These are phyloP conservation scores for Blastobotrys arbuscula DNA, from an alignment of 1,139 yeast species.

Conservation along the genomic window DNA sequence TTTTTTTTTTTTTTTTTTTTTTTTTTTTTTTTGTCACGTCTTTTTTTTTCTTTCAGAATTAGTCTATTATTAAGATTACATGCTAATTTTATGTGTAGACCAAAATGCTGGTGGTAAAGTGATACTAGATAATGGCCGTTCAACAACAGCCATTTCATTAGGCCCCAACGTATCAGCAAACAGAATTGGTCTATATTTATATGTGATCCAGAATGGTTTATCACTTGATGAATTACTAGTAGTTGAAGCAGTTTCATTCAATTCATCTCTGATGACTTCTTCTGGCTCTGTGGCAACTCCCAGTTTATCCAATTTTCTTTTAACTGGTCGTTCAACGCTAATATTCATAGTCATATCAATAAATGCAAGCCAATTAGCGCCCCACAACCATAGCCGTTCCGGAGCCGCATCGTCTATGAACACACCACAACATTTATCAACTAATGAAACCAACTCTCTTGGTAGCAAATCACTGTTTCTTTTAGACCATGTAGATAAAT, in stretches of 20 bases:
- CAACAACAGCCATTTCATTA: constrained; percentile 65
- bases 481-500: constrained; percentile 73
- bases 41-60: not conserved
- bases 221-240: constrained; percentile 24
- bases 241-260: constrained; percentile 16
- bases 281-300: constrained; percentile 41
- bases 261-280: constrained; percentile 17
- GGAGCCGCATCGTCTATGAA: constrained; percentile 41
- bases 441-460: constrained; percentile 49
- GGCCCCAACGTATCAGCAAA: constrained; percentile 53
- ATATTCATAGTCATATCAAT: constrained; percentile 62
- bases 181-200: constrained; percentile 70
- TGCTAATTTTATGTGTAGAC: constrained; percentile 53
- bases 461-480: constrained; percentile 74
- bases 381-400: constrained; percentile 73
- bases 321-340: constrained; percentile 40
- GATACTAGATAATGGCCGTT: constrained; percentile 63
- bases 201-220: constrained; percentile 64
- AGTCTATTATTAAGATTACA: constrained; percentile 28
- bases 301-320: constrained; percentile 54
- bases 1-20: not conserved
- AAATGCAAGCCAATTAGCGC: constrained; percentile 76
- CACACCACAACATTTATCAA: constrained; percentile 71
- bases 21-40: not conserved
- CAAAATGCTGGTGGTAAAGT: constrained; percentile 72